Percentiles rank a stretch among this genome's conserved stretches.
These are phyloP conservation scores for Microglena sp. DNA, from an alignment of 139 green algal genomes.

Conservation along the genomic window DNA sequence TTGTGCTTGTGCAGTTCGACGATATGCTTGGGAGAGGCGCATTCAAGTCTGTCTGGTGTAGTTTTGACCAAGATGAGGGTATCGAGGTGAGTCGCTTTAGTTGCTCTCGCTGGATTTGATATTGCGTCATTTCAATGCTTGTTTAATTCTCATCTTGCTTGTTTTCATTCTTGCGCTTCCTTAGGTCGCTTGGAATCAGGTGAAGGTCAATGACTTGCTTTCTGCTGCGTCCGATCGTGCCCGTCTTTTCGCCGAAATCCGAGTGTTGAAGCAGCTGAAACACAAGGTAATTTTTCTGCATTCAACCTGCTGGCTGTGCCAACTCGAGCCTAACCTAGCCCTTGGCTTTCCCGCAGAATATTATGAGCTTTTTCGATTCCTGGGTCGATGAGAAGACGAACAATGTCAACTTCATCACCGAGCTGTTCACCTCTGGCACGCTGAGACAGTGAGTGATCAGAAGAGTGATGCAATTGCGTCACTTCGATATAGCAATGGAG, in stretches of 20 bases:
- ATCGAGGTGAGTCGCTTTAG: conserved; percentile 57
- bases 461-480: neutral
- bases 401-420: conserved; percentile 98
- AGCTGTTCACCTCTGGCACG: conserved; percentile 95
- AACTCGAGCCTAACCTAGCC: too few relatives aligned
- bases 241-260: conserved; percentile 88
- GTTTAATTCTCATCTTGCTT: neutral
- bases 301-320: too few relatives aligned
- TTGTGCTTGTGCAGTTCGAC: conserved; percentile 51
- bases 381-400: conserved; percentile 85
- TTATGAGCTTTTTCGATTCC: conserved; percentile 95
- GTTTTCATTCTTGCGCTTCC: neutral
- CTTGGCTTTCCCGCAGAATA: conserved; percentile 23
- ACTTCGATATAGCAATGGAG: neutral
- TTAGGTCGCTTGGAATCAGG: conserved; percentile 95
- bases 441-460: conserved; percentile 77
- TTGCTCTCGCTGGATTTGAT: too few relatives aligned
- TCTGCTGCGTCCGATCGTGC: conserved; percentile 59
- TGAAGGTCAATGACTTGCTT: conserved; percentile 46
- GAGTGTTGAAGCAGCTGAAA: conserved; percentile 92
- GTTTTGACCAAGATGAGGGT: conserved; percentile 89
- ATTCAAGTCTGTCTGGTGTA: conserved; percentile 98
- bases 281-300: conserved; percentile 63
- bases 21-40: conserved; percentile 82
- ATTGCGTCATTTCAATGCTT: too few relatives aligned